phyloP scores from a whole-genome alignment of 2,329 filamentous ascomycete species.

The Alternaria infectoria region DNA sequence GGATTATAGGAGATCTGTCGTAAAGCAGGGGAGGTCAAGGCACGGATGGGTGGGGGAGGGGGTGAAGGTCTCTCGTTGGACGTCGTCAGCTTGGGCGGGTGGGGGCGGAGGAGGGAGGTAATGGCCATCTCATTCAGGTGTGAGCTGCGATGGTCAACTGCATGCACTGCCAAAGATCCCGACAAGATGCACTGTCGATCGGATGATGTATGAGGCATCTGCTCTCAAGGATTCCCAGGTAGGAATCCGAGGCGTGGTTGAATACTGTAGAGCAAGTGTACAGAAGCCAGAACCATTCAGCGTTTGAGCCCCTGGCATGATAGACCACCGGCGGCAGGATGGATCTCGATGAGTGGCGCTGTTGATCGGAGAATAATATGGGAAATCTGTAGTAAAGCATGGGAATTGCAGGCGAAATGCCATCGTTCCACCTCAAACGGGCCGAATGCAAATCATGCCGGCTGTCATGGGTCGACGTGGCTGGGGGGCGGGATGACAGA shows the following conservation, averaged over 20 bases:
- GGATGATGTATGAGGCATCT: background rate
- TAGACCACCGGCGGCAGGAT: background rate
- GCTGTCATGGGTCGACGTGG: background rate
- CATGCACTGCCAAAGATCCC: background rate
- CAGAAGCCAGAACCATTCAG: background rate
- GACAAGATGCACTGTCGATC: background rate
- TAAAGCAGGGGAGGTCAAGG: background rate
- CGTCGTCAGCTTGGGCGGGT: background rate
- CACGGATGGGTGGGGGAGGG: background rate
- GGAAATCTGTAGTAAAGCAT: background rate
- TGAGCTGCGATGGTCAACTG: background rate
- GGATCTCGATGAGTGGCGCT: background rate
- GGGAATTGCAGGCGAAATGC: conserved; percentile 6
- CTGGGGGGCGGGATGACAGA: background rate
- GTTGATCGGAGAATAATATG: background rate
- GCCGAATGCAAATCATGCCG: background rate
- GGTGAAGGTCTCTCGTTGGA: background rate
- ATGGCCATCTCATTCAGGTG: background rate
- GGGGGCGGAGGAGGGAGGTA: background rate
- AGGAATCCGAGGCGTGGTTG: background rate
- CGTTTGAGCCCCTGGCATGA: background rate
- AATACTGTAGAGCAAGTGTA: background rate
- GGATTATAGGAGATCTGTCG: background rate
- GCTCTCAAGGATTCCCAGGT: background rate
- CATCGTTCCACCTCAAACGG: conserved; percentile 11